These are phyloP conservation scores for Blepharisma undulans DNA, from an alignment of 169 alveolate genomes.

Conservation along the genomic window DNA sequence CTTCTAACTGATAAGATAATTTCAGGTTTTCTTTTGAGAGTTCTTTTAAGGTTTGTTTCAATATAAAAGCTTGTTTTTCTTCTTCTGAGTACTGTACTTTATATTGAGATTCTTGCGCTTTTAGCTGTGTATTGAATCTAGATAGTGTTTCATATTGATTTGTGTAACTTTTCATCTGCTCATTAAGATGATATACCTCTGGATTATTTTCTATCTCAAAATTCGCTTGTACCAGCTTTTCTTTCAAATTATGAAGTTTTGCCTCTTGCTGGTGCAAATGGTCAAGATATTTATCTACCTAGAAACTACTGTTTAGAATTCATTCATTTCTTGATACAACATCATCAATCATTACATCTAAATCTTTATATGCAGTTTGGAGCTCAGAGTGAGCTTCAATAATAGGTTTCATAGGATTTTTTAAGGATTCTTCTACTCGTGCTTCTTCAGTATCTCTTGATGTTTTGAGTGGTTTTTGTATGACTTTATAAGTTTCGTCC, in stretches of 20 bases:
- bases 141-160: not conserved
- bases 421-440: constrained; percentile 1
- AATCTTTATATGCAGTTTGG: not conserved
- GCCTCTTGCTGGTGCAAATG: constrained; percentile 12
- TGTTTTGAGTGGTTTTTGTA: not conserved
- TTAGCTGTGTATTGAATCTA: not conserved
- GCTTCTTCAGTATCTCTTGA: not conserved
- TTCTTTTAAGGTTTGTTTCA: not conserved
- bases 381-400: constrained; percentile 6
- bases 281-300: not conserved
- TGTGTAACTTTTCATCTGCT: constrained; percentile 25
- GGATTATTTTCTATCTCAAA: constrained; percentile 30
- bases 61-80: not conserved
- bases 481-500: not conserved
- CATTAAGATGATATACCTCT: not conserved
- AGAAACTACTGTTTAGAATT: constrained; percentile 7
- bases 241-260: constrained; percentile 30
- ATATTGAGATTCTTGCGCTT: not conserved
- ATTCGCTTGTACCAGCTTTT: not conserved
- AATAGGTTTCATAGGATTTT: constrained; percentile 25
- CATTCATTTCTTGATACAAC: constrained; percentile 21
- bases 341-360: constrained; percentile 2
- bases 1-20: constrained; percentile 34
- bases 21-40: constrained; percentile 33
- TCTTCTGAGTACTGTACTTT: not conserved